Conservation (phyloP, 768 basidiomycete genomes). For the Hebeloma cylindrosporum region DNA sequence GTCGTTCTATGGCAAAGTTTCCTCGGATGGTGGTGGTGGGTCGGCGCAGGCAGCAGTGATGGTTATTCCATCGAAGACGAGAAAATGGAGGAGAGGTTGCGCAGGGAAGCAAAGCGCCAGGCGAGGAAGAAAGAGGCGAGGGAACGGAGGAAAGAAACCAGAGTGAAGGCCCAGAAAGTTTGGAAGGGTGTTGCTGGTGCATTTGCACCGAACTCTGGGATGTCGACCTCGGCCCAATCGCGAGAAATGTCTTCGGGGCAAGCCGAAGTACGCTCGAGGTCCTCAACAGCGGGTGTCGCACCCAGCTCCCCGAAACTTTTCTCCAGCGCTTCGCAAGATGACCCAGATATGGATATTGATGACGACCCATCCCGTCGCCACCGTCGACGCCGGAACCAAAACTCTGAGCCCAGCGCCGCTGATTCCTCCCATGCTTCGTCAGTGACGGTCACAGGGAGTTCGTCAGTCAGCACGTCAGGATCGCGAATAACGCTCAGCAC, state of each 20-base stretch:
- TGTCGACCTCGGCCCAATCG: no score
- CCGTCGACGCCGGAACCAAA: slow-evolving; percentile 9
- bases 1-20: slow-evolving; percentile 97
- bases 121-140: slow-evolving; percentile 43
- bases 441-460: no score
- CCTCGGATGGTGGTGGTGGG: slow-evolving; percentile 99
- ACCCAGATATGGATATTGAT: no score
- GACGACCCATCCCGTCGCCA: slow-evolving; percentile 5
- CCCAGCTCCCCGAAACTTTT: not conserved
- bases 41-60: slow-evolving; percentile 85
- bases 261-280: not conserved
- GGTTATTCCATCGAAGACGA: slow-evolving; percentile 42
- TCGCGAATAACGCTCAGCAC: slow-evolving; percentile 26
- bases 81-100: slow-evolving; percentile 63
- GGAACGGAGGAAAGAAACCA: slow-evolving; percentile 50
- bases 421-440: no score
- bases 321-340: slow-evolving; percentile 1
- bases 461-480: slow-evolving; percentile 11
- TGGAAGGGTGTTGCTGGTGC: slow-evolving; percentile 58
- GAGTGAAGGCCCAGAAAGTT: slow-evolving; percentile 53
- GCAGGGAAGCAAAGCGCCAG: slow-evolving; percentile 54
- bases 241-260: no score
- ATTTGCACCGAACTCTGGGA: slow-evolving; percentile 30
- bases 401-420: no score
- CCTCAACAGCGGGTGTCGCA: not conserved